Percentiles rank a stretch among this genome's conserved stretches.
These are phyloP conservation scores for Trichosporon inkin DNA, from an alignment of 1,284 basidiomycete genomes.

Conservation along the genomic window DNA sequence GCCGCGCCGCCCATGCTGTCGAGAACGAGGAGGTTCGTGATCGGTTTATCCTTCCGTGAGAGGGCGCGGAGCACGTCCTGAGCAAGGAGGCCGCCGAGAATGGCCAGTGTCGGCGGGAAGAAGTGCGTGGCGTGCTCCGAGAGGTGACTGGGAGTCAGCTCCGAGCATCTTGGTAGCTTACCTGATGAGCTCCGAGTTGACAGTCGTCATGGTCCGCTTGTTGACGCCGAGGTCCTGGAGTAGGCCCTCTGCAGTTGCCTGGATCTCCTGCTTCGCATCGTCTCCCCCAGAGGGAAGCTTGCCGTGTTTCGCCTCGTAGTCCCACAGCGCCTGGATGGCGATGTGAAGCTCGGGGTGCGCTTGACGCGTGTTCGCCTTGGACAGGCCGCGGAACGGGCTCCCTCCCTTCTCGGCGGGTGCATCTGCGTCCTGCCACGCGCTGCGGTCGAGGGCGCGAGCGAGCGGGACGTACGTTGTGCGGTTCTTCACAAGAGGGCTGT, in stretches of 20 bases:
- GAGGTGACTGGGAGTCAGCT: constrained; percentile 54
- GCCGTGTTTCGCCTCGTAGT: constrained; percentile 64
- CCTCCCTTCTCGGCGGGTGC: constrained; percentile 25
- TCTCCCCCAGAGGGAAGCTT: constrained; percentile 57
- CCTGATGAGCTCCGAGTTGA: constrained; percentile 54
- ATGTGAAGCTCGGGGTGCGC: constrained; percentile 68
- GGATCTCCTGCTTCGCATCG: constrained; percentile 58
- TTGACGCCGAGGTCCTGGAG: constrained; percentile 64
- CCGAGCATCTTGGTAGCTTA: constrained; percentile 19
- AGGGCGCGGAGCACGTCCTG: constrained; percentile 93
- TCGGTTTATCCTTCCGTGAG: constrained; percentile 81
- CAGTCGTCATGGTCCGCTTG: constrained; percentile 57
- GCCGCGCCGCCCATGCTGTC: constrained; percentile 63
- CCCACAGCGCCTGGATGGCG: constrained; percentile 73
- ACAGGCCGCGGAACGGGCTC: constrained; percentile 64
- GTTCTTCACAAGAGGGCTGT: constrained; percentile 55
- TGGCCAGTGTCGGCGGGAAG: constrained; percentile 83
- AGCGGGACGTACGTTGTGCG: constrained; percentile 64
- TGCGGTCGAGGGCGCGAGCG: constrained; percentile 59
- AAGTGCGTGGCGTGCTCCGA: constrained; percentile 71
- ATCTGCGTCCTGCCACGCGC: constrained; percentile 30
- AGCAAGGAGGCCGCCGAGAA: constrained; percentile 87
- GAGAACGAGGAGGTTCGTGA: constrained; percentile 87
- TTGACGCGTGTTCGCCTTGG: constrained; percentile 70
- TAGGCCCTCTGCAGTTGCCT: constrained; percentile 59